Percentiles rank a stretch among this genome's conserved stretches.
phyloP scores from a whole-genome alignment of 1,139 yeast genomes.

The Debaryomyces robertsiae region DNA sequence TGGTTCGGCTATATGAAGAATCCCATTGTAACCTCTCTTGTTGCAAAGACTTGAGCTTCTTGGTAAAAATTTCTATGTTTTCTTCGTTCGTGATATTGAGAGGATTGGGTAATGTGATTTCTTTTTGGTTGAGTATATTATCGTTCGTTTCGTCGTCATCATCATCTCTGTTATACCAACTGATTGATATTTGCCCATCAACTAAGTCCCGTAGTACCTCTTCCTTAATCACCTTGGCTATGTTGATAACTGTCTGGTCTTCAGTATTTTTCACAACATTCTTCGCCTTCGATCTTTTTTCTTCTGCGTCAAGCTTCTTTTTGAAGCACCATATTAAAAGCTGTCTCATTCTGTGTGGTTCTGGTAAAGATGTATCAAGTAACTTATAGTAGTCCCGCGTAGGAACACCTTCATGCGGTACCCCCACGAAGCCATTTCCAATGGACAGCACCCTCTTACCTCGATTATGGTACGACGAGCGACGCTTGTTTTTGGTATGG shows the following conservation, averaged over 20 bases:
- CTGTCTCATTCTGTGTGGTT: constrained; percentile 73
- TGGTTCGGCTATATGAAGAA: constrained; percentile 27
- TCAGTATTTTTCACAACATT: constrained; percentile 25
- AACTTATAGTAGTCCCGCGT: constrained; percentile 61
- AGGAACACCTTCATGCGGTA: constrained; percentile 67
- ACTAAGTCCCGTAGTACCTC: constrained; percentile 61
- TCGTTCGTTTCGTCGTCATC: constrained; percentile 22
- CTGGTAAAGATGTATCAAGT: constrained; percentile 63
- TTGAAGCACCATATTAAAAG: constrained; percentile 70
- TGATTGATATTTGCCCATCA: constrained; percentile 59
- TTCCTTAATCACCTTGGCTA: constrained; percentile 67
- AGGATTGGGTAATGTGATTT: constrained; percentile 54
- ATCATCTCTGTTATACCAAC: constrained; percentile 61
- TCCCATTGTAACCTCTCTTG: constrained; percentile 56
- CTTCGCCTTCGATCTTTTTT: constrained; percentile 27
- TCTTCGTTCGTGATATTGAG: constrained; percentile 53
- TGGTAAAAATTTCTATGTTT: constrained; percentile 47
- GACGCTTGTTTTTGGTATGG: constrained; percentile 28
- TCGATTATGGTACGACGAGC: constrained; percentile 56
- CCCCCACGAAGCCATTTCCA: constrained; percentile 71
- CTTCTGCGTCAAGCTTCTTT: constrained; percentile 46
- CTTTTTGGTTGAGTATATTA: constrained; percentile 22
- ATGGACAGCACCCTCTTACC: constrained; percentile 77
- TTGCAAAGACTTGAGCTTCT: constrained; percentile 45
- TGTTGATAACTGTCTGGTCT: constrained; percentile 46